Evolutionary conservation across 257 asterid genomes (phyloP).

Genomic region (Paulownia fortunei): DNA sequence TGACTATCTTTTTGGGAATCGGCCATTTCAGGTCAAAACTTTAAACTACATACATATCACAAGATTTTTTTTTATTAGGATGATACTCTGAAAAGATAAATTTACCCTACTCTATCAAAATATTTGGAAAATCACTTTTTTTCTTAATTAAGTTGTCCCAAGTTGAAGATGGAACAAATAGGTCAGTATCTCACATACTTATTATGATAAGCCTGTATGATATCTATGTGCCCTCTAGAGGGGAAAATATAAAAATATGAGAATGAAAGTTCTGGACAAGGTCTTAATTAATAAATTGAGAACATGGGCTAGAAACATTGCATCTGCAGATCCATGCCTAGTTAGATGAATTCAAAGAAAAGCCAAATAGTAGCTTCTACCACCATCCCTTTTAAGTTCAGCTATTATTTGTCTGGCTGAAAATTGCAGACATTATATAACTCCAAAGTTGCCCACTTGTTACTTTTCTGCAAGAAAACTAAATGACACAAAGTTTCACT

Average conservation of each 20-base stretch:
- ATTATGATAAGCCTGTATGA: no score
- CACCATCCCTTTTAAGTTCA: neutral
- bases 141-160: no score
- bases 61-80: no score
- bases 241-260: neutral
- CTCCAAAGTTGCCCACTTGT: conserved; percentile 20
- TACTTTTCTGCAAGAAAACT: conserved; percentile 1
- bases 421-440: neutral
- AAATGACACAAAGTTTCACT: neutral
- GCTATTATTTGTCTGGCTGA: neutral
- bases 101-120: no score
- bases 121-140: no score
- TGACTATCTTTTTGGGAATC: no score
- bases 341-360: neutral
- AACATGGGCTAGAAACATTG: neutral
- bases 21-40: no score
- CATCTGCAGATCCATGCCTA: neutral
- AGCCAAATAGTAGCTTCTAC: conserved; percentile 23
- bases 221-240: no score
- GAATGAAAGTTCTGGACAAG: conserved; percentile 9
- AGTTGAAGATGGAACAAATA: no score
- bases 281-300: neutral
- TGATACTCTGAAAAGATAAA: no score
- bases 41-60: no score
- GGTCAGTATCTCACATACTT: no score